Percentiles rank a stretch among this genome's conserved stretches.
These are phyloP conservation scores for Cochlearia excelsa DNA, from an alignment of 345 rosid genomes.

Conservation along the genomic window DNA sequence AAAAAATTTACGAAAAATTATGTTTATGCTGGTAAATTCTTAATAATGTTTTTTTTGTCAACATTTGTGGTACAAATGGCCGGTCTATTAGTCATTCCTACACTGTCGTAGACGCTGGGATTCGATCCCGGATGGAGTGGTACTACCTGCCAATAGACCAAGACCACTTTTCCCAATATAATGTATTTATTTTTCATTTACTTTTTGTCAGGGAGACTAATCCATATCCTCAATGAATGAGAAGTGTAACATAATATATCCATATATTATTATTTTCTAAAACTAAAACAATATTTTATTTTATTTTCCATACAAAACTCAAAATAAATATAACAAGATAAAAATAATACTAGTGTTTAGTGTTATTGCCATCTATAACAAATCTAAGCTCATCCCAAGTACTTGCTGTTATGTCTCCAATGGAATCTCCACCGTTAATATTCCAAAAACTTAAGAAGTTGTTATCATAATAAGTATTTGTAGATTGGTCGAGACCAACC, in stretches of 20 bases:
- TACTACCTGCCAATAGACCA: too few relatives aligned
- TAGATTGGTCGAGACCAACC: not conserved
- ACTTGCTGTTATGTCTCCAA: slow-evolving; percentile 23
- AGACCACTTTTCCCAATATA: too few relatives aligned
- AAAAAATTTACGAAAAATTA: too few relatives aligned
- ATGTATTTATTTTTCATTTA: not conserved
- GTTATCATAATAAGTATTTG: slow-evolving; percentile 21
- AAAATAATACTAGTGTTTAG: too few relatives aligned
- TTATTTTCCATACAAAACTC: slow-evolving; percentile 19
- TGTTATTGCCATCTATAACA: slow-evolving; percentile 42
- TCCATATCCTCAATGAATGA: not conserved
- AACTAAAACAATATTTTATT: slow-evolving; percentile 9
- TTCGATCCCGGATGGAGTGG: too few relatives aligned
- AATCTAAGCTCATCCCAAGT: slow-evolving; percentile 75
- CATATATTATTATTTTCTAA: slow-evolving; percentile 7
- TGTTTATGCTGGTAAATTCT: too few relatives aligned
- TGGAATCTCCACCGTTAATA: slow-evolving; percentile 41
- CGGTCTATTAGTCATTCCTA: too few relatives aligned
- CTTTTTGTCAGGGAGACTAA: not conserved
- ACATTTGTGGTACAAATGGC: too few relatives aligned
- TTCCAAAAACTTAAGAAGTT: slow-evolving; percentile 38
- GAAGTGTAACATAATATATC: not conserved
- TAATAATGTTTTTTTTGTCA: too few relatives aligned
- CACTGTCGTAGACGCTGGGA: too few relatives aligned
- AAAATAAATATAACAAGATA: not conserved